Evolutionary conservation across 1,284 basidiomycete species (phyloP), one percentile per base, ranked within the genome.

Genomic region (Cryptococcus deneoformans): DNA sequence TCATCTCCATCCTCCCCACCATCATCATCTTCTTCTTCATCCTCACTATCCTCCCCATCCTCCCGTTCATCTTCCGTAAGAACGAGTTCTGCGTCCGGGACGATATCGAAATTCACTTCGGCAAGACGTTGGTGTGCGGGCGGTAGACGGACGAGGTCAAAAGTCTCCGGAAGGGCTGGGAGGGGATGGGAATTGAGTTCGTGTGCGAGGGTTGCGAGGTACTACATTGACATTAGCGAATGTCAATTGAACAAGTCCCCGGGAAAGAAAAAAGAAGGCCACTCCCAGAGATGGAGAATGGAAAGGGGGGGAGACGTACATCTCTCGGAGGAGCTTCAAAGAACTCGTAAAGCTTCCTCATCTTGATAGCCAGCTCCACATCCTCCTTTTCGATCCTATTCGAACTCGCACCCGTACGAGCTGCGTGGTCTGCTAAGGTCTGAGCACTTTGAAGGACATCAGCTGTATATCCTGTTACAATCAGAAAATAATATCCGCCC

Each of bases 311-410:
- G 29, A 29, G 36, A 80, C 83, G 67, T 65, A 96, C 95, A 84
- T 98, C 96, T 78, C 98, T 92, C 0, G 94, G 92, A 20, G 96
- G 88, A 11, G 92, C 84, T 35, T 92, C 90, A 36, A 89, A 92
- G 75, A 95, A 91, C 74, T 93, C 91, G 86, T 93, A 93, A 50
- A 94, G 92, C 12, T 95, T 90, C 54, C 93, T 84, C 34, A 90
- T 88, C 75, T 96, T 92, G 20, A 98, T 89, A 1, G 94, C 92
- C 47, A 99, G 81, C 24, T 88, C 85, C 43, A 96, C 82, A 77
- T 99, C 96, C 58, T 97, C 92, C 79, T 90, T 86, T 62, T 94
- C 90, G 48, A 94, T 82, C 76, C 87, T 89, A 56, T 86, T 86
- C 1, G 85, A 76, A n/a, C 64, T 61, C 3, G 64, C 45, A 11